Conservation (phyloP, 2,329 filamentous ascomycete genomes). For the Colletotrichum nymphaeae region DNA sequence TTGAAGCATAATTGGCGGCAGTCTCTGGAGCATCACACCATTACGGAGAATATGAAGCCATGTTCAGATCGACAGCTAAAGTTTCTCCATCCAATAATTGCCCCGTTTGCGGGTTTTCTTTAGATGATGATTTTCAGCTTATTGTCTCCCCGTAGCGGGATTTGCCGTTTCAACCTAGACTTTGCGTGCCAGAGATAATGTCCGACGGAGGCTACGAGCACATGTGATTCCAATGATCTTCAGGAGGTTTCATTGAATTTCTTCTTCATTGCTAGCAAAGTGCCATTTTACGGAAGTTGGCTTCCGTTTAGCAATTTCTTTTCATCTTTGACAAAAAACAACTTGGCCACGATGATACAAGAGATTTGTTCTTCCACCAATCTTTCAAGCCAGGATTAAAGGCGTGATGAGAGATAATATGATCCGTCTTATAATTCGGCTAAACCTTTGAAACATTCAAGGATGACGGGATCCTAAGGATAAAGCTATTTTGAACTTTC, state of each 20-base stretch:
- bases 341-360: neutral
- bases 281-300: neutral
- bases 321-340: neutral
- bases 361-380: neutral
- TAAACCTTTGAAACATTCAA: neutral
- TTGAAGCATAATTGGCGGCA: conserved; percentile 20
- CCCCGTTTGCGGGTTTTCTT: conserved; percentile 1
- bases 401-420: neutral
- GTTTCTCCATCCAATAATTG: conserved; percentile 22
- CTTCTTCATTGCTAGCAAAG: neutral
- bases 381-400: neutral
- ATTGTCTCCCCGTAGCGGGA: neutral
- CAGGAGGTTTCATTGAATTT: neutral
- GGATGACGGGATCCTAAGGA: neutral
- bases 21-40: neutral
- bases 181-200: neutral
- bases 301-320: neutral
- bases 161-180: neutral
- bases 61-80: conserved; percentile 10
- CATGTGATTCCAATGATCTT: neutral
- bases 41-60: conserved; percentile 8
- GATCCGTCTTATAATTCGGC: neutral
- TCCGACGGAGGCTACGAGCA: neutral
- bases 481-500: neutral
- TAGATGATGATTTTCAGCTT: conserved; percentile 8